A percentile compares a stretch with the other conserved stretches of the same genome.
These are phyloP conservation scores for Stachybotrys elegans DNA, from an alignment of 2,329 filamentous ascomycete species.

Conservation along the genomic window DNA sequence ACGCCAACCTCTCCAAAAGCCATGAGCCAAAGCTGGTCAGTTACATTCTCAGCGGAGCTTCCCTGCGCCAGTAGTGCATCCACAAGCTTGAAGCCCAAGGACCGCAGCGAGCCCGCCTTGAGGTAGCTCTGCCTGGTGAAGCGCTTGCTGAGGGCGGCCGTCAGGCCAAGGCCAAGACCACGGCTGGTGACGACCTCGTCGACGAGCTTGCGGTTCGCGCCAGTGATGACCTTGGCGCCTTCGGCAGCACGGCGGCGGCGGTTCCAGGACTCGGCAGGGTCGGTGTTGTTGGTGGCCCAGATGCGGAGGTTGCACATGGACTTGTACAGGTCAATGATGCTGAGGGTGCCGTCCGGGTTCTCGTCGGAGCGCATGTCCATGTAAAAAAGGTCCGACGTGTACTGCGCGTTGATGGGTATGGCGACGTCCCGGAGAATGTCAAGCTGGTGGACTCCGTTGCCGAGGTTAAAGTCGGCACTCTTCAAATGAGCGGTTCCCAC, in stretches of 20 bases:
- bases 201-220: constrained; percentile 33
- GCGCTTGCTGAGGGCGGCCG: constrained; percentile 19
- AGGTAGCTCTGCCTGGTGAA: constrained; percentile 22
- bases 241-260: constrained; percentile 37
- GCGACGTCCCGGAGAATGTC: constrained; percentile 48
- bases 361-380: constrained; percentile 52
- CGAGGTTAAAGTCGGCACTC: constrained; percentile 30
- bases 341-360: constrained; percentile 44
- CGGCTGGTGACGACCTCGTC: constrained; percentile 27
- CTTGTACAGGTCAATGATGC: constrained; percentile 34
- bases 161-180: constrained; percentile 25
- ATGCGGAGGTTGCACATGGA: constrained; percentile 37
- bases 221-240: constrained; percentile 27
- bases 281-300: constrained; percentile 42
- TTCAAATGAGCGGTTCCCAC: constrained; percentile 34
- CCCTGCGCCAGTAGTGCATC: constrained; percentile 30
- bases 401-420: constrained; percentile 51
- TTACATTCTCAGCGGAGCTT: constrained; percentile 24
- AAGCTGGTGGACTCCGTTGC: constrained; percentile 31
- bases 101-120: constrained; percentile 30
- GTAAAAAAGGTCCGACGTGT: constrained; percentile 53
- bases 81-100: constrained; percentile 31
- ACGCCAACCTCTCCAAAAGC: constrained; percentile 36
- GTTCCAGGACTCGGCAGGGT: constrained; percentile 40
- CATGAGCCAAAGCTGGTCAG: constrained; percentile 31